Base-by-base conservation (phyloP, 2,329 filamentous ascomycete species). In the Aspergillus ustus region DNA sequence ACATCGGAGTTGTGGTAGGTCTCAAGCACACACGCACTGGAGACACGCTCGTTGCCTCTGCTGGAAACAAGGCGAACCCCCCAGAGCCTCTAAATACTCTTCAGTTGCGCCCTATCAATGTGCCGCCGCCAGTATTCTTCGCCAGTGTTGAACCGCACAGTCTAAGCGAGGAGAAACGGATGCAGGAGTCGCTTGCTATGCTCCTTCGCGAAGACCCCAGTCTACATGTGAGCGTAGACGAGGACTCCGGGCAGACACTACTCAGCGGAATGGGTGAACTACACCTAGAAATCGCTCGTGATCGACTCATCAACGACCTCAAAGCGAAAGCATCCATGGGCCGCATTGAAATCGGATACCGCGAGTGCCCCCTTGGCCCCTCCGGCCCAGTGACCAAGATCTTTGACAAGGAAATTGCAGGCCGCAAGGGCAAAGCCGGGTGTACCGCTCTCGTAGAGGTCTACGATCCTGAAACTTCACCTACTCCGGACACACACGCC, bases 261-360 rank as follows among this genome's bases (percentile, higher is more conserved):
- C 84, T 99, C 0, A 93, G 93, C 57, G 95, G 95, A 4, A 98
- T 99, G 95, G 95, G 95, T 7, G 92, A 96, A 70, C 85, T 99
- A 29, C 95, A 99, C 76, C 84, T 99, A 0, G 95, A 99, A 70
- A 95, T 99, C 52, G 93, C 94, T 0, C 83, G 92, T 53, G 92
- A 98, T 75, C 87, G 93, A 48, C 86, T 99, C 9, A 88, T 95
- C 66, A 91, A 92, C 56, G 92, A 96, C 72, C 89, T 97, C 78
- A 96, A 95, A 75, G 92, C 82, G 76, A 97, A 87, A 84, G 93
- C 83, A 64, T 88, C 80, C 19, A 97, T 97, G 82, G 93, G 94
- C 13, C 89, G 88, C 57, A 96, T 99, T 64, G 91, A 97, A 70
- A 97, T 99, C 63, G 93, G 96, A 67, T 99, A 98, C 78, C 90